Base-by-base conservation (phyloP, 2,329 filamentous ascomycete species). In the Ophiostoma australiae region DNA sequence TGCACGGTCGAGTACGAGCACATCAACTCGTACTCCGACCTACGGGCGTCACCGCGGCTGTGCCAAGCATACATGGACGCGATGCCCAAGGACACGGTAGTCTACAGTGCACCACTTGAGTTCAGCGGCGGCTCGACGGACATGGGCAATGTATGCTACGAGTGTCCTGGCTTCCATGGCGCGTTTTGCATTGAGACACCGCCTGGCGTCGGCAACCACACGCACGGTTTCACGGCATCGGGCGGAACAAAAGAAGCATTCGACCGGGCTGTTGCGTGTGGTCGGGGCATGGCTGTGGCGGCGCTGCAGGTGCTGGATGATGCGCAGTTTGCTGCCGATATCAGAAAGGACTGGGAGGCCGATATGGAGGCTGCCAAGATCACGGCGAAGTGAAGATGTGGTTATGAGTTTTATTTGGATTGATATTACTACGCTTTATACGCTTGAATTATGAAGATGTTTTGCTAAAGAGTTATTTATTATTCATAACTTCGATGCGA, bases 61-160 rank as follows among this genome's bases (percentile, higher is more conserved):
- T 75, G 74, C 72, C 70, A 72, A 23, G 76, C 75, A 0, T 80
- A 79, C 63, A 70, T 78, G 10, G 75, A 76, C 20, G 77, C 75
- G 1, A 76, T 77, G 77, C 75, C 76, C 0, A 39, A 69, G n/a
- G 78, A 76, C 8, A 76, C 75, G 1, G 78, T 80, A n/a, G 69
- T 73, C 35, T 76, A 75, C n/a, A 74, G 71, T 8, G 74, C 77
- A 65, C 76, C 75, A n/a, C 69, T 69, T 17, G 77, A 78, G 67
- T 76, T 79, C 33, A 70, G 78, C 7, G 76, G 76, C 44, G 78
- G 77, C 33, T 78, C 77, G 39, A 79, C 78, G 7, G 78, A 80
- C 63, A 79, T 78, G 82, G 81, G 81, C 1, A 80, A 83, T 72
- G 80, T 83, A 4, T 82, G 80, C 17, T 82, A 83, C 69, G 79